Base-by-base conservation (phyloP, 306 rosid genomes). In the Canavalia ensiformis region DNA sequence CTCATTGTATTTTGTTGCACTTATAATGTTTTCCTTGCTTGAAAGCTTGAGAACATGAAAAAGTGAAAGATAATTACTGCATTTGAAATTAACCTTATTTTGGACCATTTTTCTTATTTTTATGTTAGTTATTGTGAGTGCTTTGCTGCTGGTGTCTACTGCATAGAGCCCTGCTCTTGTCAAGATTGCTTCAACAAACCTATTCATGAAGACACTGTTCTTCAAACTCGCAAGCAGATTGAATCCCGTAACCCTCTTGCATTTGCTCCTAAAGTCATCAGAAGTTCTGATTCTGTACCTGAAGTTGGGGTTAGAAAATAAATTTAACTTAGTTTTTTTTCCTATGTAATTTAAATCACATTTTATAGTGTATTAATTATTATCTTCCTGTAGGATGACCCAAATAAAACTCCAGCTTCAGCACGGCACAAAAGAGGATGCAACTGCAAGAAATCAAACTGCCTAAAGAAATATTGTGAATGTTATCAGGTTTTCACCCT, bases 221-320 rank as follows among this genome's bases (percentile, higher is more conserved):
- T 96, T 78, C 88, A 91, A 79, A 88, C 97, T 85, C 99, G 98
- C 78, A 90, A 87, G 82, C 97, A 89, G 83, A 92, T 93, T 29
- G 94, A 89, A 78, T 89, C 97, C 84, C 99, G 97, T 62, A 92
- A 96, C 82, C 98, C 98, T 5, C 97, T 89, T 81, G 99, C 99
- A 51, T 96, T 96, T 90, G 94, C 98, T 87, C 98, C 99, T 6
- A 96, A 92, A 96, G 99, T 96, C 89, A 93, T 90, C 31, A 83
- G 92, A 86, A 89, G 60, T 82, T 82, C 93, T 49, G 94, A 92
- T 37, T 65, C 93, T 60, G 86, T 76, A 35, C 88, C 93, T 81
- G 98, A 92, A 73, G 63, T 69, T 74, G 96, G 90, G 97, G 98
- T 96, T 50, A 79, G 94, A 81, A 82, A 73, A 81, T 77, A 62